phyloP scores from a whole-genome alignment of 1,284 basidiomycete species.

The Ganoderma meredithae region DNA sequence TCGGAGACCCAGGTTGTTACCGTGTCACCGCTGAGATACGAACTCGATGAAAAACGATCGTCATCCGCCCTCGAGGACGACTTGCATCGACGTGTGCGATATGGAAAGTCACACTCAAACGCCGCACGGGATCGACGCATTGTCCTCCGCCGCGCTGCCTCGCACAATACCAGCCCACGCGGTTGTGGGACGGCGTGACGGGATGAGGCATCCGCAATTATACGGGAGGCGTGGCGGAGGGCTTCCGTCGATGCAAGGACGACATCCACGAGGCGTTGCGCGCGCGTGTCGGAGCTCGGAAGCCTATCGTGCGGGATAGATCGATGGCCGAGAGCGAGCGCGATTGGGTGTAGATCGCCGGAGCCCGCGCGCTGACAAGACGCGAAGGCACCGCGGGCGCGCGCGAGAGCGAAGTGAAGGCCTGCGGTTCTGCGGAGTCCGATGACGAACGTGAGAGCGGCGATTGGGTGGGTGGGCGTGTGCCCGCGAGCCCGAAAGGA shows the following conservation, averaged over 20 bases:
- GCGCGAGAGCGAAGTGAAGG: not conserved
- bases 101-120: not conserved
- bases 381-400: not conserved
- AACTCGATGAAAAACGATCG: conserved; percentile 5
- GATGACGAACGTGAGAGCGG: conserved; percentile 5
- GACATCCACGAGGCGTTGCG: not conserved
- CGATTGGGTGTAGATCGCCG: conserved; percentile 10
- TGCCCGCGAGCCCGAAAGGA: not conserved
- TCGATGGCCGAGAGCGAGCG: conserved; percentile 3
- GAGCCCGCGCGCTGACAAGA: not conserved
- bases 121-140: not conserved
- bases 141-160: not conserved
- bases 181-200: not conserved
- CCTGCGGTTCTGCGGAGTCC: not conserved
- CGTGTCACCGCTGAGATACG: not conserved
- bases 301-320: not conserved
- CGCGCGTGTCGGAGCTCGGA: conserved; percentile 6
- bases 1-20: not conserved
- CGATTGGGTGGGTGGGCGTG: not conserved
- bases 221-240: not conserved
- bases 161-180: not conserved
- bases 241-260: not conserved
- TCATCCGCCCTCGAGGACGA: not conserved
- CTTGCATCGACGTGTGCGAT: not conserved
- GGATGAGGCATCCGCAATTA: not conserved